Conservation (phyloP, 768 basidiomycete species). For the Suillus variegatus region DNA sequence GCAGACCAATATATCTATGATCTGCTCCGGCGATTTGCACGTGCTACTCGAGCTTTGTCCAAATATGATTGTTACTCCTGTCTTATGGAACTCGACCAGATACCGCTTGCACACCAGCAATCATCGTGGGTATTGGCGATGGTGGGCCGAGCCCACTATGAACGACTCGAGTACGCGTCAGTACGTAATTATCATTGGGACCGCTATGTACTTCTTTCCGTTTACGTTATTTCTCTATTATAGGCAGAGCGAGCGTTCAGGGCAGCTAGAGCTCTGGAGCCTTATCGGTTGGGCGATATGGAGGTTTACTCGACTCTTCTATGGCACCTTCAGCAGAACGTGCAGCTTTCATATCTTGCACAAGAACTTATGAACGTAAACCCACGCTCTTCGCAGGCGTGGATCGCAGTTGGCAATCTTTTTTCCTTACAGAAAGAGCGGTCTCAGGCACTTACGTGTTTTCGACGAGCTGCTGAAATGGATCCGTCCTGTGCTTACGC, state of each 20-base stretch:
- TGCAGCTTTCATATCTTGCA: conserved; percentile 87
- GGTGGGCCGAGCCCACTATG: conserved; percentile 87
- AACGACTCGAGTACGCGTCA: conserved; percentile 83
- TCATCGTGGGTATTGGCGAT: conserved; percentile 80
- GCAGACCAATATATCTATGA: conserved; percentile 86
- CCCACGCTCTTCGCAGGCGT: conserved; percentile 82
- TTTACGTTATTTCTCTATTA: conserved; percentile 23
- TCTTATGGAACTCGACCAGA: conserved; percentile 70
- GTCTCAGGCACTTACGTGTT: conserved; percentile 90
- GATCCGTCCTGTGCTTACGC: conserved; percentile 93
- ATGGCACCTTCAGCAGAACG: conserved; percentile 88
- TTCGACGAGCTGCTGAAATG: conserved; percentile 86
- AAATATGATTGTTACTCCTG: conserved; percentile 77
- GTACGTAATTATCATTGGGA: conserved; percentile 50
- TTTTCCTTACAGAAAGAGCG: conserved; percentile 96
- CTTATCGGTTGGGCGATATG: conserved; percentile 91
- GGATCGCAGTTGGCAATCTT: conserved; percentile 96
- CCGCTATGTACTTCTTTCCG: conserved; percentile 16
- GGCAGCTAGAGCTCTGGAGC: conserved; percentile 77
- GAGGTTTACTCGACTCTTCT: conserved; percentile 94
- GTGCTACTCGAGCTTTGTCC: conserved; percentile 72
- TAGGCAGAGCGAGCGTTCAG: conserved; percentile 92
- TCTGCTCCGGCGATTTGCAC: conserved; percentile 79
- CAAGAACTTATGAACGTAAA: conserved; percentile 88
- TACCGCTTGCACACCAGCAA: conserved; percentile 73